Evolutionary conservation across 176 grass and related monocot species (phyloP).

Genomic region (Sorghum bicolor): Sorghum_bicolor_NCBIv3 NC_012870.2:3456001-3456500

Average conservation of each 20-base stretch:
- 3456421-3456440: background rate
- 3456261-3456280: conserved; percentile 10
- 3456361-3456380: conserved; percentile 5
- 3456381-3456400: conserved; percentile 17
- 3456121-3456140: conserved; percentile 65
- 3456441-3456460: background rate
- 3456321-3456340: background rate
- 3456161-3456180: background rate
- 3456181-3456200: background rate
- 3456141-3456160: conserved; percentile 44
- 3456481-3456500: background rate
- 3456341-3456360: conserved; percentile 7
- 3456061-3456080: conserved; percentile 62
- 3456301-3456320: conserved; percentile 1
- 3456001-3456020: conserved; percentile 86
- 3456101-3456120: conserved; percentile 82
- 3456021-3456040: conserved; percentile 62
- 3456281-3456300: conserved; percentile 20
- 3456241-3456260: background rate
- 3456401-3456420: conserved; percentile 21
- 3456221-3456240: background rate
- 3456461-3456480: background rate
- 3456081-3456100: conserved; percentile 64
- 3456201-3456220: background rate
- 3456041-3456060: conserved; percentile 65